Percentiles rank a stretch among this genome's conserved stretches.
Conservation (phyloP, 164 flowering plant genomes). For the Umbilicus rupestris region DNA sequence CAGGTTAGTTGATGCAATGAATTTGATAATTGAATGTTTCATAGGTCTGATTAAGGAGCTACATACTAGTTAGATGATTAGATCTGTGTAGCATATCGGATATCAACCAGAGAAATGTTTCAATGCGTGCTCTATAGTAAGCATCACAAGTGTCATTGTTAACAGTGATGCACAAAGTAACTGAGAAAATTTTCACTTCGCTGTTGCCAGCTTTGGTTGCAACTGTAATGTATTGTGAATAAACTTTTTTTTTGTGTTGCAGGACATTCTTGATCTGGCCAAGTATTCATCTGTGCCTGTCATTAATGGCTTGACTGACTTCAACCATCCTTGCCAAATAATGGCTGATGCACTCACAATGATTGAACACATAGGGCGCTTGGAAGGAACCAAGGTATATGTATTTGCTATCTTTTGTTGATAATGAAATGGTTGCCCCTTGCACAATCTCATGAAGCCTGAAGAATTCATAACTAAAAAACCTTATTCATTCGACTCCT, state of each 20-base stretch:
- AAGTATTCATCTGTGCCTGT: conserved; percentile 80
- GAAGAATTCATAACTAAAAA: too few species aligned
- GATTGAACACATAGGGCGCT: conserved; percentile 76
- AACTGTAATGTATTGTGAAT: not conserved
- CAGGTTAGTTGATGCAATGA: conserved; percentile 58
- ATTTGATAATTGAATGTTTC: not conserved
- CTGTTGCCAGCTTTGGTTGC: not conserved
- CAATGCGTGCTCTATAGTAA: not conserved
- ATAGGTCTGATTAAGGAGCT: not conserved
- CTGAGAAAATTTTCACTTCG: not conserved
- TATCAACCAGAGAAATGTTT: not conserved
- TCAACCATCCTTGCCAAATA: conserved; percentile 92
- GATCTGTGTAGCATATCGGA: not conserved
- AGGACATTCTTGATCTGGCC: conserved; percentile 92
- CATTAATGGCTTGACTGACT: conserved; percentile 92
- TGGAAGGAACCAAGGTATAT: conserved; percentile 75
- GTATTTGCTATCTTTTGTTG: conserved; percentile 20
- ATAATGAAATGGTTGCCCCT: not conserved
- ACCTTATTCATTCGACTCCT: too few species aligned
- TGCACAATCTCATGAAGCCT: not conserved
- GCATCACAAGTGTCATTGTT: not conserved
- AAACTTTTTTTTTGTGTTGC: conserved; percentile 15
- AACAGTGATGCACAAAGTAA: not conserved
- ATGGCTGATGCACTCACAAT: conserved; percentile 99
- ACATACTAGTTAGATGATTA: not conserved